Evolutionary conservation across 768 basidiomycete species (phyloP).

Genomic region (Cystobasidium onofrii): DNA sequence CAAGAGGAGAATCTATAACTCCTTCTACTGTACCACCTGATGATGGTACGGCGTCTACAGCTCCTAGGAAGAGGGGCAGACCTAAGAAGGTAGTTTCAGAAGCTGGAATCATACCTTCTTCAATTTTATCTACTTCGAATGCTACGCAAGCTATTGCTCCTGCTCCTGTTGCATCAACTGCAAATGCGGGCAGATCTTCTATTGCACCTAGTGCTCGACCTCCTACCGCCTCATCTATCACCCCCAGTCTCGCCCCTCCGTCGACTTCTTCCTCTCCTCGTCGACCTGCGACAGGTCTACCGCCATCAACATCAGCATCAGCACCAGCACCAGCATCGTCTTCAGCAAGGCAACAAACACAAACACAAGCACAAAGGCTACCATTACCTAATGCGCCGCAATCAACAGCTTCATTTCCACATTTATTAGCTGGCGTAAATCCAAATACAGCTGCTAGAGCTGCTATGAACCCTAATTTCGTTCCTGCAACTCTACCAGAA

Average conservation of each 20-base stretch:
- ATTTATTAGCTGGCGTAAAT: not conserved
- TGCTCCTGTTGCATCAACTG: not conserved
- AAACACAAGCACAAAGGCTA: no score
- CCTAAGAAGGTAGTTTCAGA: not conserved
- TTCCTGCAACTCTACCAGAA: not conserved
- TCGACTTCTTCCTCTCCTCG: not conserved
- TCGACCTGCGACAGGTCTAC: not conserved
- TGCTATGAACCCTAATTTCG: slow-evolving; percentile 10
- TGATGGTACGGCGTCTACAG: not conserved
- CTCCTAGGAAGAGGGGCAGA: not conserved
- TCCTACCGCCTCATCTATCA: not conserved
- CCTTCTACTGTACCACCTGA: not conserved
- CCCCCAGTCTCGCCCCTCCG: not conserved
- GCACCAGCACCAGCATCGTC: not conserved
- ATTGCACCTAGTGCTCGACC: not conserved
- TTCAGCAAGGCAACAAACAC: no score
- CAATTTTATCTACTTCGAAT: not conserved
- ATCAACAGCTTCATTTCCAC: not conserved
- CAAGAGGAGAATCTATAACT: not conserved
- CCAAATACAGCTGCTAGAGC: slow-evolving; percentile 2
- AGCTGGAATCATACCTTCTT: not conserved
- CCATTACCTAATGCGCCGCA: no score
- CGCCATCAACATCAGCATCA: not conserved
- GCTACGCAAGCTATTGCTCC: not conserved
- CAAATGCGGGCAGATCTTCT: not conserved